Base-by-base conservation (phyloP, 2,329 filamentous ascomycete genomes). In the Penicillium occitanis region DNA sequence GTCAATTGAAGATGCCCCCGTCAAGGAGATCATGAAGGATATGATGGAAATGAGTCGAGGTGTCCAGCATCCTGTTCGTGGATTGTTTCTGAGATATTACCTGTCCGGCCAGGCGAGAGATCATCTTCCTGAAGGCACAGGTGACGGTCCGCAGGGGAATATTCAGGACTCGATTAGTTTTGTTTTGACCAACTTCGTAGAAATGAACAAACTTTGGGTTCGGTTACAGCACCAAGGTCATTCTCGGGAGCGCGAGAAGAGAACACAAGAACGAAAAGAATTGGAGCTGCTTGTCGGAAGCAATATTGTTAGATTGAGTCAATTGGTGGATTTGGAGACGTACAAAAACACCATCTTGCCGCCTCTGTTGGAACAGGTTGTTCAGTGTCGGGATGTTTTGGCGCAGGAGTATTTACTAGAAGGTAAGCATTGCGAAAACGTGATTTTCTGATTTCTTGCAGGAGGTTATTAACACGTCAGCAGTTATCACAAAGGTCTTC, bases 11-110 rank as follows among this genome's bases (percentile, higher is more conserved):
- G 95, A 98, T 85, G 95, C 96, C 66, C 95, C 95, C 0, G 95
- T 99, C 71, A 99, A 99, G 82, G 95, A 99, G 83, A 92, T 99
- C 69, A 99, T 99, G 95, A 99, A 99, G 81, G 95, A 99, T 79
- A 99, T 99, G 95, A 99, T 99, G 95, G 95, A 99, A 80, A 99
- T 99, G 95, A 98, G 93, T 80, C 88, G 95, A 69, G 95, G 95
- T 65, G 93, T 99, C 25, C 95, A 99, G 76, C 95, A 99, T 79
- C 95, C 95, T 17, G 93, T 97, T 69, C 91, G 95, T 66, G 95
- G 95, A 19, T 84, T 99, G 64, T 99, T 99, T 77, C 82, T 99
- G 73, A 89, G 95, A 75, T 99, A 99, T 80, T 99, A 97, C 76
- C 86, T 99, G 61, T 95, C 92, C 28, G 94, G 95, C 44, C 95